phyloP scores from a whole-genome alignment of 1,284 basidiomycete genomes.

The Rhodotorula sp. region DNA sequence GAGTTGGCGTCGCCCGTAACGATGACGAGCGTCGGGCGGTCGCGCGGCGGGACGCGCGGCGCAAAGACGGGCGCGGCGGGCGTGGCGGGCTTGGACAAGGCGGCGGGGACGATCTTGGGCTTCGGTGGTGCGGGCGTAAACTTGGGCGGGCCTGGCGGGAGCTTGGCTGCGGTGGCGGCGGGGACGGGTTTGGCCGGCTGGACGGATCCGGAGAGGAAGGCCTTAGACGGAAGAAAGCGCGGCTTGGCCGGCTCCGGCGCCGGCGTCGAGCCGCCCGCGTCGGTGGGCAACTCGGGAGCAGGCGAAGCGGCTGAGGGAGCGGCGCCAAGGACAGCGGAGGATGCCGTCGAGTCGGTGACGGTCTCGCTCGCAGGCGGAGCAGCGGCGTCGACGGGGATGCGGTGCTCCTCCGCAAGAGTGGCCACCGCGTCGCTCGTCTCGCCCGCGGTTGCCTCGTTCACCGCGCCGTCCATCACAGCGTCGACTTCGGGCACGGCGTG shows the following conservation, averaged over 20 bases:
- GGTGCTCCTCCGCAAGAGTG: background rate
- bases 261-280: background rate
- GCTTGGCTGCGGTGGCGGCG: background rate
- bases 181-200: background rate
- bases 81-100: slow-evolving; percentile 46
- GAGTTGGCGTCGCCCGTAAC: slow-evolving; percentile 87
- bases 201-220: slow-evolving; percentile 1
- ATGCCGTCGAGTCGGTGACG: background rate
- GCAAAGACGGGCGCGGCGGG: background rate
- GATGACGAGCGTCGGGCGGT: slow-evolving; percentile 60
- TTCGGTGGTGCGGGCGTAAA: slow-evolving; percentile 5
- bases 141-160: background rate
- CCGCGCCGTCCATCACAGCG: too few relatives aligned
- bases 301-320: background rate
- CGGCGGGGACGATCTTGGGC: slow-evolving; percentile 46
- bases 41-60: background rate
- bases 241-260: background rate
- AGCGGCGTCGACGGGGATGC: too few relatives aligned
- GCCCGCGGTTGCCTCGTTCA: too few relatives aligned
- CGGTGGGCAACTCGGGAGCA: too few relatives aligned
- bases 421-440: background rate
- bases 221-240: background rate
- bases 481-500: too few relatives aligned
- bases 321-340: background rate
- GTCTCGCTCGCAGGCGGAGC: background rate